phyloP scores from a whole-genome alignment of 345 rosid genomes.

The Brassica nigra region DNA sequence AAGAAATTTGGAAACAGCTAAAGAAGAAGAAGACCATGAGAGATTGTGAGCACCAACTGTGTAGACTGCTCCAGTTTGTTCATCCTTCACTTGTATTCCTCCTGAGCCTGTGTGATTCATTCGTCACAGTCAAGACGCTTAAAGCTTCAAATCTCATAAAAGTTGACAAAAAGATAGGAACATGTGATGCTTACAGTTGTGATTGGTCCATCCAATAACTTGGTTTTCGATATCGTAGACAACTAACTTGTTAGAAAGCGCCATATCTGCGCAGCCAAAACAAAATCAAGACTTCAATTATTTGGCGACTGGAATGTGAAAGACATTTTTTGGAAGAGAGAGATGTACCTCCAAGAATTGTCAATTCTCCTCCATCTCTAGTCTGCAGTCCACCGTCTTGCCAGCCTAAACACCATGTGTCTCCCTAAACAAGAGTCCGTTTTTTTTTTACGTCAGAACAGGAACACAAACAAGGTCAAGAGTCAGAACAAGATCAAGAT shows the following conservation, averaged over 20 bases:
- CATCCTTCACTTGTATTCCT: slow-evolving; percentile 72
- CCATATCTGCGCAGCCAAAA: slow-evolving; percentile 64
- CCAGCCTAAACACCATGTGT: background rate
- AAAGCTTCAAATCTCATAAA: background rate
- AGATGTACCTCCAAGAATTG: slow-evolving; percentile 80
- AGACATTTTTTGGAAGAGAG: background rate
- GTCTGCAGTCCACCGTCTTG: background rate
- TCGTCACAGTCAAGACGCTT: background rate
- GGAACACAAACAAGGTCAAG: background rate
- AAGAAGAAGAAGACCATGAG: slow-evolving; percentile 45
- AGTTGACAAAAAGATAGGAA: background rate
- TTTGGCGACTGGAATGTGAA: background rate
- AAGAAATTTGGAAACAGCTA: slow-evolving; percentile 37
- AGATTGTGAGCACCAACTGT: slow-evolving; percentile 64
- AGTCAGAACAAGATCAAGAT: background rate
- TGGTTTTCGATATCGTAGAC: slow-evolving; percentile 81
- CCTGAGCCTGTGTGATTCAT: slow-evolving; percentile 60
- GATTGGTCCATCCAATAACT: slow-evolving; percentile 88
- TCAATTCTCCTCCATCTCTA: slow-evolving; percentile 16
- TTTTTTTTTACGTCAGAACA: background rate
- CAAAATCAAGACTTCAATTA: background rate
- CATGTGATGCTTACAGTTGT: slow-evolving; percentile 70
- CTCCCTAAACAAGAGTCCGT: background rate
- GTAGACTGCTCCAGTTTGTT: slow-evolving; percentile 49
- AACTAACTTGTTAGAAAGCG: slow-evolving; percentile 84